Evolutionary conservation across 306 rosid species (phyloP).

Genomic region (Lablab purpureus): DNA sequence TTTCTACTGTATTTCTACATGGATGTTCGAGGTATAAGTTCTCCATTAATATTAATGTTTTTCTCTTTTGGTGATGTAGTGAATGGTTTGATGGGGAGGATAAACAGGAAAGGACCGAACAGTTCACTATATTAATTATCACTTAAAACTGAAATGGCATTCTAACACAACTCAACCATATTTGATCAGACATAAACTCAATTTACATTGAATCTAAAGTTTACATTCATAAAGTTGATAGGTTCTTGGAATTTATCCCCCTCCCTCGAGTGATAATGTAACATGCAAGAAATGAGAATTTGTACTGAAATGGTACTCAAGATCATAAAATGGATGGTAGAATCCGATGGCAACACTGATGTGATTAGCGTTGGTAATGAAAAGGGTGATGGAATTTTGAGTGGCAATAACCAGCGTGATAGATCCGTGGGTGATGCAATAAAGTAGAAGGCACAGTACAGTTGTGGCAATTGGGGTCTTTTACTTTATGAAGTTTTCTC

Average conservation of each 20-base stretch:
- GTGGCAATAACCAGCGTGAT: not conserved
- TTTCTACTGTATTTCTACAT: too few relatives aligned
- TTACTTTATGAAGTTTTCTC: slow-evolving; percentile 25
- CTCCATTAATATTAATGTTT: too few relatives aligned
- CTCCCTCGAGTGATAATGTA: too few relatives aligned
- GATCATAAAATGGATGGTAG: too few relatives aligned
- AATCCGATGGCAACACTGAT: too few relatives aligned
- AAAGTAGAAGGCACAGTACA: slow-evolving; percentile 11
- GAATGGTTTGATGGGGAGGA: not conserved
- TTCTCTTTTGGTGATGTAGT: not conserved
- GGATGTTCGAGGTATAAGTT: too few relatives aligned
- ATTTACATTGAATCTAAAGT: not conserved
- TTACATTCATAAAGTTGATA: not conserved
- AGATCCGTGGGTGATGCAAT: slow-evolving; percentile 17
- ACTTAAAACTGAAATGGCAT: not conserved
- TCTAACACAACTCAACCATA: not conserved
- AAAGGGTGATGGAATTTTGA: not conserved
- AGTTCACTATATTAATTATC: not conserved
- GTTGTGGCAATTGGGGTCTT: not conserved
- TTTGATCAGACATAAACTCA: not conserved
- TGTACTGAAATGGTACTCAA: too few relatives aligned
- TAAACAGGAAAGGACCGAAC: not conserved
- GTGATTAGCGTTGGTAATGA: too few relatives aligned
- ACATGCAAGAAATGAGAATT: too few relatives aligned
- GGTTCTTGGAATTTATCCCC: too few relatives aligned